Evolutionary conservation across 805 yeast species (phyloP), one percentile per base, ranked within the genome.

Genomic region (Trichomonascus vanleenenianus): DNA sequence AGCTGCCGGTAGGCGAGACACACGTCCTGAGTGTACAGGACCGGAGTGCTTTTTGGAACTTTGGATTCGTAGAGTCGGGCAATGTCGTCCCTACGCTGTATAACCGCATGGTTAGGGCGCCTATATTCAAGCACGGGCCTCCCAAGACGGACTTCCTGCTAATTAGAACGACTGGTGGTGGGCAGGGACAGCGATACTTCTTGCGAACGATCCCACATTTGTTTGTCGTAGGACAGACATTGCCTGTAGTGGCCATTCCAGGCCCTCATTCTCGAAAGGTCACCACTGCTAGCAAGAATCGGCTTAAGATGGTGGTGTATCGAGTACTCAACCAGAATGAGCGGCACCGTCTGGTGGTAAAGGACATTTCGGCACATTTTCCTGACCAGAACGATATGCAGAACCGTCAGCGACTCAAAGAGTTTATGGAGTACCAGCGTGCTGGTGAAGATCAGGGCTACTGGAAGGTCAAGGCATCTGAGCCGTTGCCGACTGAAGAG

Each of bases 381-480:
- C 97, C 98, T 0, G 97, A 88, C 55, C 97, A 89, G 63, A 89
- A 85, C 58, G 97, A 93, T 59, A 89, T 91, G 86, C 98, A 93
- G 62, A 91, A 87, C 60, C 76, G 98, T 56, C 97, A 91, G 66
- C 74, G 96, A 50, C 73, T 93, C 46, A 93, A 93, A 63, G 98
- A 93, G 66, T 93, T 93, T 56, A 93, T 93, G 98, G 97, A 89
- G 57, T 93, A 85, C 57, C 97, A 91, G 66, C 73, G 97, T 56
- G 79, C 83, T 33, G 97, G 97, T 10, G 86, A 83, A 6, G 97
- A 89, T 63, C 96, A 88, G 55, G 96, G 97, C 0, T 84, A 70
- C 57, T 93, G 98, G 98, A 91, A 88, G 58, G 72, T 93, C 47
- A 86, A 86, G 57, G 72, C 75, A 1, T 67, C 71, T 2, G 84